Conservation (phyloP, 2,329 filamentous ascomycete species). For the Neonectria neomacrospora region DNA sequence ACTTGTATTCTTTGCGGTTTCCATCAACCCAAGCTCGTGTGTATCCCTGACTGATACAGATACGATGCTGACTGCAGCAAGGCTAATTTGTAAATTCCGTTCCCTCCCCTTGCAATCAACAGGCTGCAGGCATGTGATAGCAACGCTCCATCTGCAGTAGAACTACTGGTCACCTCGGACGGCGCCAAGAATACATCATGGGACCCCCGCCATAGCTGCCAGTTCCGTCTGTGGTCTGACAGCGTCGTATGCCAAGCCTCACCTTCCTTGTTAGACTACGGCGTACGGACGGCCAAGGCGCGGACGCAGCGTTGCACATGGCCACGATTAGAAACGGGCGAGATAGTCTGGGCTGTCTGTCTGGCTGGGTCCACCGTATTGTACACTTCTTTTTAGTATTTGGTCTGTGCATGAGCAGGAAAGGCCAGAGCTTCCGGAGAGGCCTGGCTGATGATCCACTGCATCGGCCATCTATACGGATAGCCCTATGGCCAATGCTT, state of each 20-base stretch:
- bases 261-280: constrained; percentile 19
- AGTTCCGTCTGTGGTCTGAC: constrained; percentile 11
- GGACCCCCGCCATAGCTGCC: neutral
- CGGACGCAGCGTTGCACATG: neutral
- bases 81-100: neutral
- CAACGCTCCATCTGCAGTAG: neutral
- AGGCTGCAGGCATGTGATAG: constrained; percentile 14
- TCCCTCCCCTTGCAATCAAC: neutral
- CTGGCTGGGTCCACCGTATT: no score
- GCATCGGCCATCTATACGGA: neutral
- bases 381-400: no score
- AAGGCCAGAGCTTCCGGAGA: neutral
- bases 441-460: neutral
- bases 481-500: neutral
- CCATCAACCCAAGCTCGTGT: no score
- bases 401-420: neutral
- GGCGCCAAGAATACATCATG: constrained; percentile 19
- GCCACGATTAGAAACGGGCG: neutral
- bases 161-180: neutral
- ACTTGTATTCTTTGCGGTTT: no score
- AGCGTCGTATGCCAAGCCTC: neutral
- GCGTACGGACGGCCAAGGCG: constrained; percentile 10
- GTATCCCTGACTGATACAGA: neutral
- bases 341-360: neutral
- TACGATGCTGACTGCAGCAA: neutral